Evolutionary conservation across 1,139 yeast species (phyloP).

Genomic region (Pneumocystis canis): DNA sequence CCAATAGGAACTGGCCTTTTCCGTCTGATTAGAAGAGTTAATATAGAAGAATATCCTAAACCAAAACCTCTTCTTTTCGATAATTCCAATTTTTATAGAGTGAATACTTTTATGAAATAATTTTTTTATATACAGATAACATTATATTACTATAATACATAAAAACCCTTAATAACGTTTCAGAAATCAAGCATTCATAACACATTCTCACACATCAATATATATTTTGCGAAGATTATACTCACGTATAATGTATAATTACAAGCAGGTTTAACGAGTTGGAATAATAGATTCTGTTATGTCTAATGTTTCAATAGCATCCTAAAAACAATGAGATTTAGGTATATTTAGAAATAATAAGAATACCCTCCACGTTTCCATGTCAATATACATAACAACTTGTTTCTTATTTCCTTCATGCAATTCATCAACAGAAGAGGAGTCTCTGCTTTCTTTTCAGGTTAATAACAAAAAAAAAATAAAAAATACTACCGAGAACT

Average conservation of each 20-base stretch:
- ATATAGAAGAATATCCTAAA: conserved; percentile 3
- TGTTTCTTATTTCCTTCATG: not conserved
- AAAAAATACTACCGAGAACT: not conserved
- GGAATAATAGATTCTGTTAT: not conserved
- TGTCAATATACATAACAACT: not conserved
- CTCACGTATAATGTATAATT: not conserved
- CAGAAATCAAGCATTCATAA: not conserved
- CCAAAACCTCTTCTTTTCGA: not conserved
- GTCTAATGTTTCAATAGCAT: not conserved
- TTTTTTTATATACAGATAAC: not conserved
- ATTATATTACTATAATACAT: not conserved
- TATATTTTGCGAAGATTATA: too few species aligned
- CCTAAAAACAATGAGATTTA: not conserved
- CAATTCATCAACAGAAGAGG: not conserved
- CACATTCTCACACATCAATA: not conserved
- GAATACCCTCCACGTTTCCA: not conserved
- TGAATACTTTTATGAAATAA: not conserved
- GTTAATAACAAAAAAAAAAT: not conserved
- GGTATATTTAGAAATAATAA: not conserved
- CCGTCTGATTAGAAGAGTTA: conserved; percentile 35
- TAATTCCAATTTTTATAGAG: not conserved
- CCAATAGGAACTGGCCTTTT: conserved; percentile 94
- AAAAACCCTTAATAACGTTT: not conserved
- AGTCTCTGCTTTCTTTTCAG: not conserved
- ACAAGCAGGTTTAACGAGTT: not conserved